phyloP scores from a whole-genome alignment of 768 basidiomycete genomes.

The Gelatoporia subvermispora region DNA sequence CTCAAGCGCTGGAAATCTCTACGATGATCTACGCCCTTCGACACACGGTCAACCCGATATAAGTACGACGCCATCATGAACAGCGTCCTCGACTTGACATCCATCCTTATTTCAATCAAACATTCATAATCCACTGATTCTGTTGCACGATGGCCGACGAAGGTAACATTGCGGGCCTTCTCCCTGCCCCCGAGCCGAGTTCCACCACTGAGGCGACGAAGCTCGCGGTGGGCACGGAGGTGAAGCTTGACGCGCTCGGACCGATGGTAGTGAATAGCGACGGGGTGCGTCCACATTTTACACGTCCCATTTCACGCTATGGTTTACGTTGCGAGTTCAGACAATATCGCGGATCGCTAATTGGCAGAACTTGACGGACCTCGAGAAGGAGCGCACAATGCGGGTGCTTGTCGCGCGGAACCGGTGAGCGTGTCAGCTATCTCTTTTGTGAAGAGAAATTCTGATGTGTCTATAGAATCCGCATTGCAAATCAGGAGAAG shows the following conservation, averaged over 20 bases:
- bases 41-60: too few relatives aligned
- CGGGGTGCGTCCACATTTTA: conserved; percentile 37
- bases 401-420: conserved; percentile 51
- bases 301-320: neutral
- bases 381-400: conserved; percentile 53
- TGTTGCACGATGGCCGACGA: too few relatives aligned
- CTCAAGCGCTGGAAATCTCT: too few relatives aligned
- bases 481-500: conserved; percentile 15
- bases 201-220: conserved; percentile 4
- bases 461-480: conserved; percentile 4
- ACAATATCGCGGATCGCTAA: conserved; percentile 64
- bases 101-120: too few relatives aligned
- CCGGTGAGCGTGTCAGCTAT: conserved; percentile 17
- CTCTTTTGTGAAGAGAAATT: neutral
- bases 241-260: conserved; percentile 56
- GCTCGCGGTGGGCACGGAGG: conserved; percentile 11
- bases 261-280: conserved; percentile 68
- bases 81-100: too few relatives aligned
- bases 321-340: conserved; percentile 25
- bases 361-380: conserved; percentile 53
- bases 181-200: neutral
- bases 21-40: too few relatives aligned
- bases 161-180: neutral
- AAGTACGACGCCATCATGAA: too few relatives aligned
- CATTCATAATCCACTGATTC: too few relatives aligned